Percentiles rank a stretch among this genome's conserved stretches.
phyloP scores from a whole-genome alignment of 352 stramenopile genomes.

The Globisporangium apiculatum region DNA sequence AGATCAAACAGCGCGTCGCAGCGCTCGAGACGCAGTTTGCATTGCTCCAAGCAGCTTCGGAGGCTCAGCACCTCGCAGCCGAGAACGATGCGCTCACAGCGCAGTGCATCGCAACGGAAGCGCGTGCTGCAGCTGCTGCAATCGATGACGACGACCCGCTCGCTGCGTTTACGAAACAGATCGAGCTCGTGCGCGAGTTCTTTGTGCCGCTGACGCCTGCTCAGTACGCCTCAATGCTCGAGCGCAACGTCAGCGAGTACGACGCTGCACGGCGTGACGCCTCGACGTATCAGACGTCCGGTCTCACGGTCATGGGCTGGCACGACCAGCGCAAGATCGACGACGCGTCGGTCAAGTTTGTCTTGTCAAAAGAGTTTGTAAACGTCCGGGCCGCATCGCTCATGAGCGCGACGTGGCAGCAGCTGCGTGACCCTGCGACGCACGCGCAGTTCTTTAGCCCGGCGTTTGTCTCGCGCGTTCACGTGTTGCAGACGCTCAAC shows the following conservation, averaged over 20 bases:
- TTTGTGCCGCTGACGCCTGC: conserved; percentile 22
- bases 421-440: conserved; percentile 20
- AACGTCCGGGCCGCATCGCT: conserved; percentile 24
- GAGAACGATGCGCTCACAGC: conserved; percentile 28
- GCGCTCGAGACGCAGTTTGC: conserved; percentile 32
- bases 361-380: conserved; percentile 38
- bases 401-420: conserved; percentile 31
- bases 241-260: conserved; percentile 23
- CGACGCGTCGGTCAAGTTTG: conserved; percentile 28
- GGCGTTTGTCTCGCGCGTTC: conserved; percentile 27
- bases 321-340: conserved; percentile 38
- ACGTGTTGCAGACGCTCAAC: conserved; percentile 49
- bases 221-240: conserved; percentile 14
- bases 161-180: conserved; percentile 16
- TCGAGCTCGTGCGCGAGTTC: conserved; percentile 37
- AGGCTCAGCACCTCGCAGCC: conserved; percentile 22
- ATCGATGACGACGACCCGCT: background rate
- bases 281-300: conserved; percentile 22
- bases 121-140: background rate
- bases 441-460: conserved; percentile 35
- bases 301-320: conserved; percentile 43
- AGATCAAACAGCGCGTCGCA: conserved; percentile 24
- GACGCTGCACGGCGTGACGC: conserved; percentile 15
- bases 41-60: conserved; percentile 25
- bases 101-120: conserved; percentile 3